A percentile compares a stretch with the other conserved stretches of the same genome.
Evolutionary conservation across 1,284 basidiomycete genomes (phyloP).

Genomic region (Xerocomus minutiporus): DNA sequence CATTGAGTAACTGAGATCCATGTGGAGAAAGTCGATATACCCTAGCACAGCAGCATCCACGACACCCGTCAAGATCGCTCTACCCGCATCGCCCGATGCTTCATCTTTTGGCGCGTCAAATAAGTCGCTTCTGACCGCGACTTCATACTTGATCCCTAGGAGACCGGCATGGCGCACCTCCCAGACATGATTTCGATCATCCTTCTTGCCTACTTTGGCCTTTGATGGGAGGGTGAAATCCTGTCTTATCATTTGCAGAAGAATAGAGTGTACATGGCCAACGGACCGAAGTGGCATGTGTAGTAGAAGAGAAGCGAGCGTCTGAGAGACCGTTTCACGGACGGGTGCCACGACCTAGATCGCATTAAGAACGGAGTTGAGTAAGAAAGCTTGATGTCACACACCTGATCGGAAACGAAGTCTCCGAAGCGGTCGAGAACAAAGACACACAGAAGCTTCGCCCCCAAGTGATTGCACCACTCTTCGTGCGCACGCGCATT

Average conservation of each 20-base stretch:
- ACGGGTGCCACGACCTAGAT: slow-evolving; percentile 89
- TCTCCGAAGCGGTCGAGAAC: slow-evolving; percentile 97
- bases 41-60: slow-evolving; percentile 87
- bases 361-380: slow-evolving; percentile 1
- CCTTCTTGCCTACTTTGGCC: slow-evolving; percentile 38
- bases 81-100: slow-evolving; percentile 38
- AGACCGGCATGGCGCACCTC: slow-evolving; percentile 96
- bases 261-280: slow-evolving; percentile 74
- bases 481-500: slow-evolving; percentile 70
- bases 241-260: slow-evolving; percentile 93
- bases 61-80: slow-evolving; percentile 65
- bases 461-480: slow-evolving; percentile 88
- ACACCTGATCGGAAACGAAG: slow-evolving; percentile 89
- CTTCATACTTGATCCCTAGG: slow-evolving; percentile 96
- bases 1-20: slow-evolving; percentile 12
- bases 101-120: slow-evolving; percentile 48
- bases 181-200: slow-evolving; percentile 77
- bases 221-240: slow-evolving; percentile 52
- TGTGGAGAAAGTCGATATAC: slow-evolving; percentile 40
- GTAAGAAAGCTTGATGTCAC: slow-evolving; percentile 3
- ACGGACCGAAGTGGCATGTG: slow-evolving; percentile 81
- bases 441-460: slow-evolving; percentile 86
- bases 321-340: slow-evolving; percentile 93
- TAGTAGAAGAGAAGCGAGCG: slow-evolving; percentile 83
- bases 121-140: slow-evolving; percentile 86